Percentiles rank a stretch among this genome's conserved stretches.
Conservation (phyloP, 345 rosid species). For the Citrus maxima region DNA sequence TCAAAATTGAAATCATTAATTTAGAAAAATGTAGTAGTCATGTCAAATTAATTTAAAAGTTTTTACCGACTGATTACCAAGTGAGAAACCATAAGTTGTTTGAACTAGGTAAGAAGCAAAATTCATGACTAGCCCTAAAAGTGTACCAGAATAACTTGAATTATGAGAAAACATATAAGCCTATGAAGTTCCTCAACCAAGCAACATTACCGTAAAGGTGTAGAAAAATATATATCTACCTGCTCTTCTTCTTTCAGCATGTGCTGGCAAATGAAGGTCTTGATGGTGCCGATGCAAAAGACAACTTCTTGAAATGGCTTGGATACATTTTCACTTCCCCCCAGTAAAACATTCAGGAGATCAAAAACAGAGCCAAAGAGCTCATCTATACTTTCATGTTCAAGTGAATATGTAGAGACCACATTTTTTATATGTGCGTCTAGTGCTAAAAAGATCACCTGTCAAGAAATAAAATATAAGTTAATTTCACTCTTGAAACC, state of each 20-base stretch:
- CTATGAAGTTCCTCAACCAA: neutral
- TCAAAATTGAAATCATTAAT: neutral
- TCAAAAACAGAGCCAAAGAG: slow-evolving; percentile 42
- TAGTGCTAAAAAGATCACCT: slow-evolving; percentile 67
- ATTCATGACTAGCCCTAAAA: neutral
- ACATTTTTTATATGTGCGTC: slow-evolving; percentile 54
- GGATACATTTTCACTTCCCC: slow-evolving; percentile 22
- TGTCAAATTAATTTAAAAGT: slow-evolving; percentile 1
- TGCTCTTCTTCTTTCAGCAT: slow-evolving; percentile 83
- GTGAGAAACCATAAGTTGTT: neutral
- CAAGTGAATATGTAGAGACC: slow-evolving; percentile 57
- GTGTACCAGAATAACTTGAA: neutral
- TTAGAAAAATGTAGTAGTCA: neutral
- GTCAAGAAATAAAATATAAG: slow-evolving; percentile 28
- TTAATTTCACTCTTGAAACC: slow-evolving; percentile 11
- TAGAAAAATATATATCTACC: slow-evolving; percentile 28
- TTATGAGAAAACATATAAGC: neutral
- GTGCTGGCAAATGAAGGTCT: slow-evolving; percentile 57
- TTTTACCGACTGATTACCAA: neutral
- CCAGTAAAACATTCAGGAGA: slow-evolving; percentile 36
- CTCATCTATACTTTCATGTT: slow-evolving; percentile 54
- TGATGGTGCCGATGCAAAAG: slow-evolving; percentile 41
- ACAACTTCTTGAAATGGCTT: slow-evolving; percentile 49
- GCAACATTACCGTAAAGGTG: neutral
- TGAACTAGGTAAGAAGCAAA: neutral